These are phyloP conservation scores for Nothophoma quercina DNA, from an alignment of 2,329 filamentous ascomycete species.

Conservation along the genomic window DNA sequence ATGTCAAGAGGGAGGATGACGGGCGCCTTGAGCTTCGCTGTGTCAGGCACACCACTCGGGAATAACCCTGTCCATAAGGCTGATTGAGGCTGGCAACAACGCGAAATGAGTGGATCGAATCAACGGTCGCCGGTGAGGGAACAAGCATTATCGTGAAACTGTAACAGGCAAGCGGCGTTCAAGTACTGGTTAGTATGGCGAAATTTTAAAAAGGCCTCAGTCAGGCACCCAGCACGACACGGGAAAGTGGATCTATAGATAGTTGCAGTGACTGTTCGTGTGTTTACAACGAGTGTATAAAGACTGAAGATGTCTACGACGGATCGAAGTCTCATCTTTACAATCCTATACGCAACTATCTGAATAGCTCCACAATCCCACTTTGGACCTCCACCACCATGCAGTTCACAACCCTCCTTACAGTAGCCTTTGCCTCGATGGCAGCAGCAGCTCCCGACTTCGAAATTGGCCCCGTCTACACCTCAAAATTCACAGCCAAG, in stretches of 20 bases:
- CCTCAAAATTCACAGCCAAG: not conserved
- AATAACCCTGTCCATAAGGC: not conserved
- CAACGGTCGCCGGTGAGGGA: not conserved
- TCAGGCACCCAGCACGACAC: too few relatives aligned
- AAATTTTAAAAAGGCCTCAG: too few relatives aligned
- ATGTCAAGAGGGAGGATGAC: not conserved
- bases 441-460: constrained; percentile 5
- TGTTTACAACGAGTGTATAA: too few relatives aligned
- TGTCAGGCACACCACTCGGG: not conserved
- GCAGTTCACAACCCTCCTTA: constrained; percentile 7
- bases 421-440: constrained; percentile 2
- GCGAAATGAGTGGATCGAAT: not conserved
- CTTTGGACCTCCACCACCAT: not conserved
- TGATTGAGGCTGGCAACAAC: not conserved
- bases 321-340: too few relatives aligned
- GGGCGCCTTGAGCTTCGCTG: not conserved
- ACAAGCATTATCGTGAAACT: not conserved
- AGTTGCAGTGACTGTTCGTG: too few relatives aligned
- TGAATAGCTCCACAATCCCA: not conserved
- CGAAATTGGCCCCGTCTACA: not conserved
- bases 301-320: too few relatives aligned
- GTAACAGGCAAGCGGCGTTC: not conserved
- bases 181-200: too few relatives aligned
- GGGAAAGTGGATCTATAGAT: too few relatives aligned
- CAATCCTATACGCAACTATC: too few relatives aligned